Percentiles rank a stretch among this genome's conserved stretches.
phyloP scores from a whole-genome alignment of 202 grass and related monocot species.

The Musa balbisiana region DNA sequence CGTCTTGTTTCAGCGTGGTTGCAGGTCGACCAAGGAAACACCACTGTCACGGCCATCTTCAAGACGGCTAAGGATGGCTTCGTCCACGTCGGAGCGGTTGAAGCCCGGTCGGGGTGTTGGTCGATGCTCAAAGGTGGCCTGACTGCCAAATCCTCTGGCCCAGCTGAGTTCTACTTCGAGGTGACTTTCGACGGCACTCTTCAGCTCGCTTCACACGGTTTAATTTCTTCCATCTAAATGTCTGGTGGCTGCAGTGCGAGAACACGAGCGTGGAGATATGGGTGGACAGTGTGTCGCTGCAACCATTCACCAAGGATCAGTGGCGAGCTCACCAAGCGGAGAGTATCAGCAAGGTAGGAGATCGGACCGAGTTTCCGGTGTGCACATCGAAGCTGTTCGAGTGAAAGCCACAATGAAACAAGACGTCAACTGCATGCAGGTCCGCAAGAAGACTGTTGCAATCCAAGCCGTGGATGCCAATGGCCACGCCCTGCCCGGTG shows the following conservation, averaged over 20 bases:
- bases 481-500: slow-evolving; percentile 34
- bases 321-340: slow-evolving; percentile 51
- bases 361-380: neutral
- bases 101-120: slow-evolving; percentile 38
- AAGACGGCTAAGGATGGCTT: slow-evolving; percentile 3
- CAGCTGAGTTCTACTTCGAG: slow-evolving; percentile 76
- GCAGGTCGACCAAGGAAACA: too few species aligned
- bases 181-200: slow-evolving; percentile 4
- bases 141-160: slow-evolving; percentile 42
- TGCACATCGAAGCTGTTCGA: neutral
- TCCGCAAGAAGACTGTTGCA: slow-evolving; percentile 46
- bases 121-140: slow-evolving; percentile 92
- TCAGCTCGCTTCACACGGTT: too few species aligned
- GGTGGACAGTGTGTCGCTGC: slow-evolving; percentile 71
- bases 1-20: too few species aligned
- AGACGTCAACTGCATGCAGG: slow-evolving; percentile 12
- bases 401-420: neutral
- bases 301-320: slow-evolving; percentile 51
- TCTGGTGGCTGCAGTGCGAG: slow-evolving; percentile 39
- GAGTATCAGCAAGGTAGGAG: slow-evolving; percentile 28
- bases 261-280: slow-evolving; percentile 41
- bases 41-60: slow-evolving; percentile 46
- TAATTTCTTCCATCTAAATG: neutral
- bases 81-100: slow-evolving; percentile 37
- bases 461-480: slow-evolving; percentile 42